Conservation (phyloP, 2,329 filamentous ascomycete genomes). For the Epichloe elymi region DNA sequence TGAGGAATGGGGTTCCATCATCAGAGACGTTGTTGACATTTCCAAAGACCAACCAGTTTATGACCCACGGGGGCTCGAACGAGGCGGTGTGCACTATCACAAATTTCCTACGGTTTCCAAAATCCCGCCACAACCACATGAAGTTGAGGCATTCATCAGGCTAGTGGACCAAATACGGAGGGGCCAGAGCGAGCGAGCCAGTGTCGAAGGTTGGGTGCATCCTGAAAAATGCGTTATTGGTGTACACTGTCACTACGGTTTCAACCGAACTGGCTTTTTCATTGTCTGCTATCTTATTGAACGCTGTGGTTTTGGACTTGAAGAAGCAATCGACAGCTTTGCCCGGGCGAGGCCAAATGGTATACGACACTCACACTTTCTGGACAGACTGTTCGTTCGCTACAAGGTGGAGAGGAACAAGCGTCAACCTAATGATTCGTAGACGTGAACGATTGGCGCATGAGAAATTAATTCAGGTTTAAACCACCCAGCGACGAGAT, state of each 20-base stretch:
- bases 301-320: constrained; percentile 54
- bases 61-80: constrained; percentile 57
- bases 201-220: constrained; percentile 26
- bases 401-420: constrained; percentile 35
- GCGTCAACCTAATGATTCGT: neutral
- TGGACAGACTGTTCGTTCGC: constrained; percentile 69
- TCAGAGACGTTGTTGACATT: constrained; percentile 78
- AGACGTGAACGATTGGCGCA: constrained; percentile 51
- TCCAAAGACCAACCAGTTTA: constrained; percentile 86
- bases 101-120: constrained; percentile 92
- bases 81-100: constrained; percentile 56
- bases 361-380: constrained; percentile 80
- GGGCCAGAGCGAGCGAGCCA: constrained; percentile 29
- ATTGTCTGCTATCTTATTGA: constrained; percentile 87
- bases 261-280: constrained; percentile 88
- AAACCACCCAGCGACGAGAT: no score
- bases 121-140: constrained; percentile 54
- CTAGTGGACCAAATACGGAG: constrained; percentile 47
- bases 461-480: neutral
- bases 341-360: constrained; percentile 60
- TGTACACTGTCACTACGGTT: constrained; percentile 92
- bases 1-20: constrained; percentile 47
- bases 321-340: constrained; percentile 71
- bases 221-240: constrained; percentile 44
- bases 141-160: constrained; percentile 40